A percentile compares a stretch with the other conserved stretches of the same genome.
Evolutionary conservation across 2,329 filamentous ascomycete species (phyloP).

Genomic region (Apiospora arundinis): DNA sequence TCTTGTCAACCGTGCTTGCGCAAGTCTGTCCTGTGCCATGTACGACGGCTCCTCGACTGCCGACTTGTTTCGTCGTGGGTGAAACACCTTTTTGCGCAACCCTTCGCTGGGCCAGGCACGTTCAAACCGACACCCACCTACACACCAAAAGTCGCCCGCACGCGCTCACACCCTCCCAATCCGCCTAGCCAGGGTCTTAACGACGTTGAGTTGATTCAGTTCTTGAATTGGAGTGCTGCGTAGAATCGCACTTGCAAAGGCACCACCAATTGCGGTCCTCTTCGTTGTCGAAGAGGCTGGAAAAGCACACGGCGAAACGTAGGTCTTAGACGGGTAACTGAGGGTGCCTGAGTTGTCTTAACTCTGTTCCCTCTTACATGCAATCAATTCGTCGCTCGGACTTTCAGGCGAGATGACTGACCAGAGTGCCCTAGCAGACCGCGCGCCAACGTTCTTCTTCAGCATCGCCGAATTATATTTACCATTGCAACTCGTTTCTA

Average conservation of each 20-base stretch:
- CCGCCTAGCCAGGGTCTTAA: neutral
- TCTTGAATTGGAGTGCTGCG: constrained; percentile 3
- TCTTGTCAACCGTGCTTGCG: constrained; percentile 4
- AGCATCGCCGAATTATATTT: neutral
- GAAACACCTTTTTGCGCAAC: constrained; percentile 9
- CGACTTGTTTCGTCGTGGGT: constrained; percentile 10
- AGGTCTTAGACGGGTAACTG: constrained; percentile 14
- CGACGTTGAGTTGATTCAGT: constrained; percentile 14
- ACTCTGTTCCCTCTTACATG: neutral
- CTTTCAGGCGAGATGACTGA: neutral
- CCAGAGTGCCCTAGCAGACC: neutral
- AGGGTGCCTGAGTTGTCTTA: constrained; percentile 12
- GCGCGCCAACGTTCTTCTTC: neutral
- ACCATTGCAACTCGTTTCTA: neutral
- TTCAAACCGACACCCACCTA: neutral
- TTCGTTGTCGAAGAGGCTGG: neutral
- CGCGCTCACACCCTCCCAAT: neutral
- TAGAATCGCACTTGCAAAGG: neutral
- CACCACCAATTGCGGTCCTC: neutral
- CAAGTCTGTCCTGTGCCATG: constrained; percentile 7
- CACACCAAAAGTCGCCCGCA: neutral
- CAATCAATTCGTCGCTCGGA: neutral
- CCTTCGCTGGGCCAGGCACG: constrained; percentile 11
- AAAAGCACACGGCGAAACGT: constrained; percentile 4
- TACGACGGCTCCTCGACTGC: constrained; percentile 13